Evolutionary conservation across 2,329 filamentous ascomycete genomes (phyloP).

Genomic region (Talaromyces sp.): DNA sequence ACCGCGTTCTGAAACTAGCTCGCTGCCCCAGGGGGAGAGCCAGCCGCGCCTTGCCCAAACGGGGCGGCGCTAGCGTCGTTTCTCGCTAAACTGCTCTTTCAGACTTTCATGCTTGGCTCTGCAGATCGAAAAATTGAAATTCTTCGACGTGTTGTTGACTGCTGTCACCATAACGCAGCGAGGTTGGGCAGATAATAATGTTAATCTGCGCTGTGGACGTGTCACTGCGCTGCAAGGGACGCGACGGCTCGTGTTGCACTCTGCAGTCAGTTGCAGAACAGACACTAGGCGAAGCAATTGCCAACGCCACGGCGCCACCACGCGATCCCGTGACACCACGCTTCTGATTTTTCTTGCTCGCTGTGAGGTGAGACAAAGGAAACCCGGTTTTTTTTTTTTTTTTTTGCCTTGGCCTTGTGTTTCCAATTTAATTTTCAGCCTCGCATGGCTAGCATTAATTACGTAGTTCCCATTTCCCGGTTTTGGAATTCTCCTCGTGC

Average conservation of each 20-base stretch:
- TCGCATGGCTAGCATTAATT: not conserved
- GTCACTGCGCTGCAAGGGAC: not conserved
- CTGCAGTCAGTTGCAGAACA: no score
- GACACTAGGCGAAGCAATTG: not conserved
- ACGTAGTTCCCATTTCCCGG: no score
- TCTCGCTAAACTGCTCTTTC: not conserved
- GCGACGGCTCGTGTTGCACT: not conserved
- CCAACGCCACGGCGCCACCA: not conserved
- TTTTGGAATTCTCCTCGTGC: not conserved
- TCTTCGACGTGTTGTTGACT: not conserved
- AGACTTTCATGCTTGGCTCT: not conserved
- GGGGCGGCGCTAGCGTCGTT: not conserved
- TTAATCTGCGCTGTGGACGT: not conserved
- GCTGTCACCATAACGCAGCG: not conserved
- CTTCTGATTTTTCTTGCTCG: not conserved
- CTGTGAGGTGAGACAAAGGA: not conserved
- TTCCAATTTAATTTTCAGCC: not conserved
- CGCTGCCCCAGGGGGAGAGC: not conserved
- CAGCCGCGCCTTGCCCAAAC: not conserved
- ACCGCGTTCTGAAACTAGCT: not conserved
- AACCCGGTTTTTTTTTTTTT: not conserved
- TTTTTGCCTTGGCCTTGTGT: not conserved
- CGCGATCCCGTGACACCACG: not conserved
- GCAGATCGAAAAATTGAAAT: not conserved
- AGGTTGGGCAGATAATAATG: not conserved